Evolutionary conservation across 768 basidiomycete genomes (phyloP), one percentile per base, ranked within the genome.

Genomic region (Kwoniella pini): DNA sequence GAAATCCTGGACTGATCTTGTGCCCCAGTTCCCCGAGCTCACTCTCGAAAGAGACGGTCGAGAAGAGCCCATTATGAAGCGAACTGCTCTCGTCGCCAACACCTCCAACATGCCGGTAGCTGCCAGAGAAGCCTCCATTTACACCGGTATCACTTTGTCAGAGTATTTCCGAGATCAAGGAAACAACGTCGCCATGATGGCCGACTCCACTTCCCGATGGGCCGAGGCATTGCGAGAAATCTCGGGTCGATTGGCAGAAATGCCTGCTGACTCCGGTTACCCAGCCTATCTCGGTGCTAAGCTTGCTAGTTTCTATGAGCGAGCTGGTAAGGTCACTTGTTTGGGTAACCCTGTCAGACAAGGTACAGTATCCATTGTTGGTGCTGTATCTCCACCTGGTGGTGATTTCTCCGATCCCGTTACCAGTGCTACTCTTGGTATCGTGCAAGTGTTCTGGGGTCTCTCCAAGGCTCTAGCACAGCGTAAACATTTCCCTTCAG

Each of bases 91-190:
- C 22, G 94, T 99, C 62, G 96, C 96, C 67, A 99, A 99, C 79
- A 99, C 96, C 2, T 99, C 96, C 49, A 98, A 98, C 82, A 99
- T 99, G 96, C 96, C 96, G 69, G 96, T 99, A 70, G 96, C 96
- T 43, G 96, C 96, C 43, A 91, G 96, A 67, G 96, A 99, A 80
- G 96, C 96, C 4, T 97, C 95, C 19, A 98, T 99, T 77, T 99
- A 99, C 81, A 99, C 96, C 54, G 96, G 96, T 70, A 98, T 98
- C 80, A 98, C 96, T 1, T 86, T 98, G 21, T 93, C 96, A 24
- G 96, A 99, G 76, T 98, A 98, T 81, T 98, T 96, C 89, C 90
- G 96, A 80, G 96, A 99, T 79, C 96, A 98, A 79, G 96, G 96
- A 19, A 87, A 84, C 74, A 93, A 98, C 72, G 95, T 98, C 39